phyloP scores from a whole-genome alignment of 768 basidiomycete species.

The Tricholoma furcatifolium region DNA sequence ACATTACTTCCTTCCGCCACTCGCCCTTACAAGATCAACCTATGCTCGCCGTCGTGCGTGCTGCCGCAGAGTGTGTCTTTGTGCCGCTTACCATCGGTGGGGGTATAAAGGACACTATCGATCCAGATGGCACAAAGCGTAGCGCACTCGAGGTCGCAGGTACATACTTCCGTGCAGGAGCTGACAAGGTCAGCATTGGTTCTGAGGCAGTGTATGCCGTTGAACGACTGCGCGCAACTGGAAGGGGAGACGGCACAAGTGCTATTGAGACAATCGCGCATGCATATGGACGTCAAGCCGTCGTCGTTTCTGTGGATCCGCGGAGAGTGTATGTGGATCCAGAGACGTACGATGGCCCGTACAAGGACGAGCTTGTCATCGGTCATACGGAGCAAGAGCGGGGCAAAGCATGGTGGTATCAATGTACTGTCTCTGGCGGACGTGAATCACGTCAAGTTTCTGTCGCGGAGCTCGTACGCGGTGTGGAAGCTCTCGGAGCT shows the following conservation, averaged over 20 bases:
- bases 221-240: constrained; percentile 65
- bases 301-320: constrained; percentile 97
- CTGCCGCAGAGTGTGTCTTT: constrained; percentile 86
- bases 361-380: constrained; percentile 59
- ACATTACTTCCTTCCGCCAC: constrained; percentile 98
- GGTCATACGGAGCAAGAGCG: constrained; percentile 53
- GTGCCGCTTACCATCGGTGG: constrained; percentile 99
- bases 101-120: constrained; percentile 93
- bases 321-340: constrained; percentile 78
- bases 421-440: constrained; percentile 95
- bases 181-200: constrained; percentile 98
- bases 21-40: constrained; percentile 96
- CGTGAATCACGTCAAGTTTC: constrained; percentile 82
- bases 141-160: constrained; percentile 93
- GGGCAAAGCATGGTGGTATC: constrained; percentile 95
- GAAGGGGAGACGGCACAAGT: constrained; percentile 66
- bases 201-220: constrained; percentile 95
- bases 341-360: constrained; percentile 65
- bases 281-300: constrained; percentile 92
- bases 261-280: constrained; percentile 91
- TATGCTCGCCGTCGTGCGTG: constrained; percentile 94
- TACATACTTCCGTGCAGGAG: constrained; percentile 94
- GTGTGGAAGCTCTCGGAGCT: constrained; percentile 88
- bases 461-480: constrained; percentile 86
- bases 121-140: constrained; percentile 89